These are phyloP conservation scores for Aspergillus awamori DNA, from an alignment of 2,329 filamentous ascomycete species.

Conservation along the genomic window DNA sequence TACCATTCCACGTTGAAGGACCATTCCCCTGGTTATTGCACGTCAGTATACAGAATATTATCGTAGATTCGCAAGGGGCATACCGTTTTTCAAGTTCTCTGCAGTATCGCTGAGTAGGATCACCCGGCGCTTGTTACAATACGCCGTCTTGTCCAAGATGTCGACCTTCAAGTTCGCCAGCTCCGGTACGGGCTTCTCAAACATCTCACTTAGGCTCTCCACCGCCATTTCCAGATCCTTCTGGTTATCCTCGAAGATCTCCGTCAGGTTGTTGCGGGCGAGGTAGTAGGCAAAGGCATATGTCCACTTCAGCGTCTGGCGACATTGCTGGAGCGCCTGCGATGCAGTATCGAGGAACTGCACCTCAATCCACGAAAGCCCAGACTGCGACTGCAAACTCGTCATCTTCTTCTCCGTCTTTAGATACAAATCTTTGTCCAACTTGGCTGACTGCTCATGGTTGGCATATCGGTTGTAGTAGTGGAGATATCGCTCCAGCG, in stretches of 20 bases:
- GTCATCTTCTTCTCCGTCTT: conserved; percentile 99
- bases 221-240: conserved; percentile 97
- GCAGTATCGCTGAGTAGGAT: conserved; percentile 92
- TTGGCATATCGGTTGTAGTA: conserved; percentile 99
- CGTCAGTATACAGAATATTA: not conserved
- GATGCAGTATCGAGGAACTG: conserved; percentile 94
- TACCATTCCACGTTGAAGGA: conserved; percentile 50
- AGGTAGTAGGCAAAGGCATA: conserved; percentile 99
- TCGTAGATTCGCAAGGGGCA: not conserved
- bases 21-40: conserved; percentile 43
- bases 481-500: conserved; percentile 92
- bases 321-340: conserved; percentile 89
- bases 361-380: conserved; percentile 99
- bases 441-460: conserved; percentile 94
- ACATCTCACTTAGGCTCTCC: conserved; percentile 97
- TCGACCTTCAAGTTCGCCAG: conserved; percentile 87
- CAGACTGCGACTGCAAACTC: conserved; percentile 86
- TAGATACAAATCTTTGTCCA: conserved; percentile 92
- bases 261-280: conserved; percentile 90
- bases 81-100: conserved; percentile 85
- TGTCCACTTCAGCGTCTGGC: conserved; percentile 99
- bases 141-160: conserved; percentile 97
- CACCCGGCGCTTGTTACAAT: conserved; percentile 89
- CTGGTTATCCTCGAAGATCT: conserved; percentile 98
- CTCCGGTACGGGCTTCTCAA: conserved; percentile 92